Conservation (phyloP, 495 filamentous ascomycete genomes). For the Aspergillus sclerotioniger region DNA sequence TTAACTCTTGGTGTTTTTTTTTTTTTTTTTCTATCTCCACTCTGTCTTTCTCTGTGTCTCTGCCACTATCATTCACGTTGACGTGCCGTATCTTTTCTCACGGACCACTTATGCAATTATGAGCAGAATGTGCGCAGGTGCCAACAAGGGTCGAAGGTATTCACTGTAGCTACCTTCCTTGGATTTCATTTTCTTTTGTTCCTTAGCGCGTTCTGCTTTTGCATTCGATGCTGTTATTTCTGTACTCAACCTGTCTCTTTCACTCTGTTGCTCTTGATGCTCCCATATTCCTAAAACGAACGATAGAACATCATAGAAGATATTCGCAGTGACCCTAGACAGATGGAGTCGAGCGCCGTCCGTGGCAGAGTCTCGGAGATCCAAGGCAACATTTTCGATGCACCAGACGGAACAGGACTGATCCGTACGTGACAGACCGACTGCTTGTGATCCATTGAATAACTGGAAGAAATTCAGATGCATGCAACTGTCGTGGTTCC, state of each 20-base stretch:
- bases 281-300: background rate
- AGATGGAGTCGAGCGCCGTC: too few species aligned
- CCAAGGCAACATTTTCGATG: slow-evolving; percentile 43
- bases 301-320: background rate
- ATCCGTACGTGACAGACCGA: slow-evolving; percentile 36
- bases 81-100: background rate
- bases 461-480: slow-evolving; percentile 30
- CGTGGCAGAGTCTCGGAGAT: slow-evolving; percentile 25
- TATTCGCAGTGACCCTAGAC: too few species aligned
- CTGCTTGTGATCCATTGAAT: background rate
- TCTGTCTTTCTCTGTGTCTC: background rate
- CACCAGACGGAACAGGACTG: slow-evolving; percentile 39
- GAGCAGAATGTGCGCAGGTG: background rate
- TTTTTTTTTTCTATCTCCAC: background rate
- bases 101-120: background rate
- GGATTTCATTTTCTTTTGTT: background rate
- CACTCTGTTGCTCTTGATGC: background rate
- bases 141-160: background rate
- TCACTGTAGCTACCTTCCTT: background rate
- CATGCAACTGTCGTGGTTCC: slow-evolving; percentile 43
- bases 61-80: background rate
- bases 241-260: background rate
- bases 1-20: background rate
- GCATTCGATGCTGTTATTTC: background rate
- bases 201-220: background rate